Evolutionary conservation across 805 yeast species (phyloP).

Genomic region (Monosporozyma siamensis): DNA sequence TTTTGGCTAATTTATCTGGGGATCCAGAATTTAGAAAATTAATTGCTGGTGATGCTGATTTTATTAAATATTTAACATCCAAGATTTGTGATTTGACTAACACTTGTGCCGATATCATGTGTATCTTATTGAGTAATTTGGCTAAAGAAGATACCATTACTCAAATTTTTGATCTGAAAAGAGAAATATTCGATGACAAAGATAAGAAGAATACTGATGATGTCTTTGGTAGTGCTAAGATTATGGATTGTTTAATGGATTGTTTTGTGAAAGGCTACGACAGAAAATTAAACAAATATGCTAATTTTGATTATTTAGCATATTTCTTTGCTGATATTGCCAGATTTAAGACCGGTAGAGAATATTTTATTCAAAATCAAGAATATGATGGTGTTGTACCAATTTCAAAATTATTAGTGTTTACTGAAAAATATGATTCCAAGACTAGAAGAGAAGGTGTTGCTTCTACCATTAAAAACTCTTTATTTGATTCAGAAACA

Average conservation of each 20-base stretch:
- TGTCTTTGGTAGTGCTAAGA: constrained; percentile 47
- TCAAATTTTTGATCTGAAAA: constrained; percentile 36
- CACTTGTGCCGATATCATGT: constrained; percentile 66
- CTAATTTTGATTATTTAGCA: constrained; percentile 73
- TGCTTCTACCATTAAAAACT: constrained; percentile 84
- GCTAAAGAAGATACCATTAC: constrained; percentile 67
- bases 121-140: constrained; percentile 76
- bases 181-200: constrained; percentile 23
- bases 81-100: constrained; percentile 48
- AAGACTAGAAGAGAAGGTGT: constrained; percentile 83
- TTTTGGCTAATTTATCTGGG: constrained; percentile 74
- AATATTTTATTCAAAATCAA: constrained; percentile 65
- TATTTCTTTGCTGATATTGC: constrained; percentile 88
- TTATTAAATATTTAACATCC: constrained; percentile 39
- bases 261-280: constrained; percentile 81
- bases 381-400: constrained; percentile 71
- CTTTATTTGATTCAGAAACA: constrained; percentile 66
- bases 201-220: constrained; percentile 28
- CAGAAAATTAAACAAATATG: constrained; percentile 57
- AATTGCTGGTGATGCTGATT: constrained; percentile 56
- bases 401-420: constrained; percentile 67
- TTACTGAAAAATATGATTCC: constrained; percentile 72
- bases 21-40: constrained; percentile 52
- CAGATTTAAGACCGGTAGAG: constrained; percentile 62
- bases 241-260: constrained; percentile 77